These are phyloP conservation scores for Lactarius hatsudake DNA, from an alignment of 768 basidiomycete genomes.

Conservation along the genomic window DNA sequence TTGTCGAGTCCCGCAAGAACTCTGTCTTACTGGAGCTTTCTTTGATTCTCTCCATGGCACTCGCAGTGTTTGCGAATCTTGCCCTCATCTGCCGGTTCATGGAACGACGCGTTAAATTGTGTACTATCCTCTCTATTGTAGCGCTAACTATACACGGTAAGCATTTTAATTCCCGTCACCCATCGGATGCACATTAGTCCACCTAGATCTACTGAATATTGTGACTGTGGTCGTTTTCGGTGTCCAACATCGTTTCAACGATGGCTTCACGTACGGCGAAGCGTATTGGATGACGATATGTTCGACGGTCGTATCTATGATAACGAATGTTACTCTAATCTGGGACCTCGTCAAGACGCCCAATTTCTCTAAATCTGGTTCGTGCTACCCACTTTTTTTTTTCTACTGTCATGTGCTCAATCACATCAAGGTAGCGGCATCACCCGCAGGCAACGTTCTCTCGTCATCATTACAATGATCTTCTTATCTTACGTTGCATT, in stretches of 20 bases:
- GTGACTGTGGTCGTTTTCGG: conserved; percentile 58
- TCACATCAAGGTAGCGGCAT: conserved; percentile 65
- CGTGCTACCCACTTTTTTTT: conserved; percentile 21
- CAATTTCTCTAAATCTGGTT: conserved; percentile 64
- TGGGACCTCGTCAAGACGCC: conserved; percentile 56
- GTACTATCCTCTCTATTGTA: conserved; percentile 62
- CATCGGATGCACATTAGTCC: not conserved
- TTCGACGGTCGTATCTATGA: conserved; percentile 61
- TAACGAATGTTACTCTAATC: conserved; percentile 67
- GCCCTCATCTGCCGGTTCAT: conserved; percentile 69
- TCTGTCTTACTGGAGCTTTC: conserved; percentile 57
- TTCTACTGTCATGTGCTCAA: conserved; percentile 12
- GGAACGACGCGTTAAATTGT: conserved; percentile 58
- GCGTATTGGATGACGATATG: conserved; percentile 78
- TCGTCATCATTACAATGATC: conserved; percentile 76
- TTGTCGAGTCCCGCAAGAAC: conserved; percentile 51
- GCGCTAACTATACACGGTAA: conserved; percentile 70
- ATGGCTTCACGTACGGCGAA: conserved; percentile 65
- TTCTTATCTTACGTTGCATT: conserved; percentile 71
- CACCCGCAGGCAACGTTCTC: conserved; percentile 72
- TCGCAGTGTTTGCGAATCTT: conserved; percentile 63
- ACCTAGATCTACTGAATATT: conserved; percentile 67
- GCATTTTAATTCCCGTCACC: conserved; percentile 25
- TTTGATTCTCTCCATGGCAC: conserved; percentile 63
- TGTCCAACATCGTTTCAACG: conserved; percentile 54